A percentile compares a stretch with the other conserved stretches of the same genome.
These are phyloP conservation scores for Telfairia occidentalis DNA, from an alignment of 331 rosid species.

Conservation along the genomic window DNA sequence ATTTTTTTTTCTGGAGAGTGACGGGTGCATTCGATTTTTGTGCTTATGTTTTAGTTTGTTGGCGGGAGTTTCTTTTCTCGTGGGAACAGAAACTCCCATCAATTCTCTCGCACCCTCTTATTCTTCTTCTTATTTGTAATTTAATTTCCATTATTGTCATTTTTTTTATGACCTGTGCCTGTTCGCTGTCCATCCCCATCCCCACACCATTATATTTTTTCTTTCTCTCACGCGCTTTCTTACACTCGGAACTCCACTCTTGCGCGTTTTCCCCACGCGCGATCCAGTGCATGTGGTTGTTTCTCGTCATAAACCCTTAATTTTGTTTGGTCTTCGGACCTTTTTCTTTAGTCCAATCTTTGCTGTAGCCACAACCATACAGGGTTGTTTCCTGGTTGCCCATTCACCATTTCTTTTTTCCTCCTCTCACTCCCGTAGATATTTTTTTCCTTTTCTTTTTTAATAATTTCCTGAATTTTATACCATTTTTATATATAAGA, in stretches of 20 bases:
- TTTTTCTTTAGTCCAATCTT: background rate
- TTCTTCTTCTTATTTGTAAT: too few relatives aligned
- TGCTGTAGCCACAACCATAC: conserved; percentile 11
- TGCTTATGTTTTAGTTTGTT: background rate
- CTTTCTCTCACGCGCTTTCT: background rate
- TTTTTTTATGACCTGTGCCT: too few relatives aligned
- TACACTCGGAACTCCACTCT: background rate
- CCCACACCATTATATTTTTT: background rate
- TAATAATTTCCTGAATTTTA: background rate
- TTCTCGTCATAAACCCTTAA: background rate
- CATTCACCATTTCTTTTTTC: background rate
- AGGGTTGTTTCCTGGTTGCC: background rate
- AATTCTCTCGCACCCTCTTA: too few relatives aligned
- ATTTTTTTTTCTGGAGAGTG: background rate
- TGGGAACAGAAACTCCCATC: too few relatives aligned
- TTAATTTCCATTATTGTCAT: too few relatives aligned
- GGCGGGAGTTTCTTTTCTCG: background rate
- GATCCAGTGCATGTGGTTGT: background rate
- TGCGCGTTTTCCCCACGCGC: background rate
- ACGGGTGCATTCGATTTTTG: conserved; percentile 4
- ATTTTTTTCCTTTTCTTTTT: background rate
- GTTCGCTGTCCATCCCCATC: too few relatives aligned
- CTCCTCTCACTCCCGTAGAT: too few relatives aligned
- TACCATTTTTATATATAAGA: too few relatives aligned
- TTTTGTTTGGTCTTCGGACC: background rate